These are phyloP conservation scores for Starmerella stigmatis DNA, from an alignment of 805 yeast genomes.

Conservation along the genomic window DNA sequence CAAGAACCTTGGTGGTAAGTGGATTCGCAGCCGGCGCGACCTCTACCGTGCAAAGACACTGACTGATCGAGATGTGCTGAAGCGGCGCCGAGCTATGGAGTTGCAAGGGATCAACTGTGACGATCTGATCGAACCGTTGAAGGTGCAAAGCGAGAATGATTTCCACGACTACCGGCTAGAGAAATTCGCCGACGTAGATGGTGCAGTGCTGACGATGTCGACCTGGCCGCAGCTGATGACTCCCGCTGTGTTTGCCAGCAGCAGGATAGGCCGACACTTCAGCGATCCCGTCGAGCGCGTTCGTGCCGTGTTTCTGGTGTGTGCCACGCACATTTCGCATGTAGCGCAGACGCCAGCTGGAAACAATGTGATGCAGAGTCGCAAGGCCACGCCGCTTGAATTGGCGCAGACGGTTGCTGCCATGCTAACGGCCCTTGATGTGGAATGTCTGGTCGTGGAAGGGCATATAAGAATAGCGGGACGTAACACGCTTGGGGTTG, in stretches of 20 bases:
- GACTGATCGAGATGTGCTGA: constrained; percentile 55
- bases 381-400: constrained; percentile 57
- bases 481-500: constrained; percentile 32
- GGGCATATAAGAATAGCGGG: constrained; percentile 81
- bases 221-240: constrained; percentile 36
- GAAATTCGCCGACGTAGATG: constrained; percentile 27
- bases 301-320: constrained; percentile 54
- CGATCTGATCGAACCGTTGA: constrained; percentile 16
- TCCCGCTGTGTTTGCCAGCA: constrained; percentile 45
- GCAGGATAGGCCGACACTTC: constrained; percentile 45
- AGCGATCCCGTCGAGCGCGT: constrained; percentile 45
- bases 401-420: constrained; percentile 65
- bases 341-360: constrained; percentile 29
- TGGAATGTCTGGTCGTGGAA: constrained; percentile 63
- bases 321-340: constrained; percentile 49
- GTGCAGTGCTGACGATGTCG: constrained; percentile 27
- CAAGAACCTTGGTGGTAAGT: constrained; percentile 23
- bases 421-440: constrained; percentile 57
- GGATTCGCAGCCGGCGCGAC: constrained; percentile 50
- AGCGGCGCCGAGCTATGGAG: constrained; percentile 48
- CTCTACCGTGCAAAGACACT: constrained; percentile 64
- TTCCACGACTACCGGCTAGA: constrained; percentile 25
- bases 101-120: constrained; percentile 22
- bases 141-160: constrained; percentile 11
- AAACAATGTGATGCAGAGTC: constrained; percentile 32